phyloP scores from a whole-genome alignment of 1,284 basidiomycete genomes.

The Moesziomyces parantarcticus region DNA sequence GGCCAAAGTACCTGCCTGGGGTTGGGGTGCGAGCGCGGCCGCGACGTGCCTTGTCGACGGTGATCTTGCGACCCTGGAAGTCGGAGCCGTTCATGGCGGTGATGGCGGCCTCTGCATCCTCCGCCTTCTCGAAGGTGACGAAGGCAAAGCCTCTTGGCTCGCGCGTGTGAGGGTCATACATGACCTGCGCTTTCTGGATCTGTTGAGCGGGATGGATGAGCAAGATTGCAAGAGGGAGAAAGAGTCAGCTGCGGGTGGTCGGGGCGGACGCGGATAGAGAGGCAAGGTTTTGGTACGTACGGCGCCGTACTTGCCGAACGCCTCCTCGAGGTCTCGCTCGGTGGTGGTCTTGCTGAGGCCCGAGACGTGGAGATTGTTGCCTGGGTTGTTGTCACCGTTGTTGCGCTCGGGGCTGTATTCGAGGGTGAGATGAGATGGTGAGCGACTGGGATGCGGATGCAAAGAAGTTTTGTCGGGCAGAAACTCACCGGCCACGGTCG shows the following conservation, averaged over 20 bases:
- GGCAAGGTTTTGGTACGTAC: slow-evolving; percentile 72
- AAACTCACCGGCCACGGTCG: slow-evolving; percentile 53
- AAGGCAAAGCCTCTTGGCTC: slow-evolving; percentile 98
- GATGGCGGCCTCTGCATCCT: slow-evolving; percentile 90
- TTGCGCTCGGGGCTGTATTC: slow-evolving; percentile 58
- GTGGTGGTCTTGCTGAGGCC: slow-evolving; percentile 83
- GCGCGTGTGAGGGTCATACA: slow-evolving; percentile 95
- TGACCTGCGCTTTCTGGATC: slow-evolving; percentile 82
- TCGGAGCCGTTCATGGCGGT: slow-evolving; percentile 83
- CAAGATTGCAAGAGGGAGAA: background rate
- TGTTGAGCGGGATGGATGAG: slow-evolving; percentile 39
- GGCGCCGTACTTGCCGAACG: slow-evolving; percentile 87
- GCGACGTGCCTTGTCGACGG: slow-evolving; percentile 92
- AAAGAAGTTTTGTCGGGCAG: too few species aligned
- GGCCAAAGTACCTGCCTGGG: slow-evolving; percentile 91
- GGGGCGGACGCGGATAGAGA: background rate
- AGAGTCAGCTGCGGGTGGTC: background rate
- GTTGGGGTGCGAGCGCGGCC: slow-evolving; percentile 94
- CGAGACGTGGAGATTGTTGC: slow-evolving; percentile 96
- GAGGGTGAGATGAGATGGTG: background rate
- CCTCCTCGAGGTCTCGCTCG: slow-evolving; percentile 84
- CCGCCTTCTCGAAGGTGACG: slow-evolving; percentile 88
- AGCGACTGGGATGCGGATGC: slow-evolving; percentile 1
- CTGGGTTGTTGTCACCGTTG: slow-evolving; percentile 77
- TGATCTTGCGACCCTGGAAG: slow-evolving; percentile 84